phyloP scores from a whole-genome alignment of 257 asterid genomes.

The Scutellaria baicalensis region DNA sequence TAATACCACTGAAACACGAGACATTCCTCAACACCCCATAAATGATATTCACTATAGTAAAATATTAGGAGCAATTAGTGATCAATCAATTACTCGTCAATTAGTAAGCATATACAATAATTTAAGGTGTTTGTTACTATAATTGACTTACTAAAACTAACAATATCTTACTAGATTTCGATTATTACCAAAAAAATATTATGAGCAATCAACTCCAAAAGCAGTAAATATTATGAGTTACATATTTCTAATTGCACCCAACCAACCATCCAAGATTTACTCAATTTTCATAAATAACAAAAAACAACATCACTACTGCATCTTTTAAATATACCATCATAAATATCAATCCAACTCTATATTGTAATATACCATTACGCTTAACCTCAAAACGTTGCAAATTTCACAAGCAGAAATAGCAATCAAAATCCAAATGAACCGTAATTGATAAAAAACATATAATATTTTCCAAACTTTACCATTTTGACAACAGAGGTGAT shows the following conservation, averaged over 20 bases:
- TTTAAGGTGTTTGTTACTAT: not conserved
- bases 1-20: not conserved
- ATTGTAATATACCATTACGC: not conserved
- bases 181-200: not conserved
- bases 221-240: not conserved
- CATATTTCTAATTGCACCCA: slow-evolving; percentile 4
- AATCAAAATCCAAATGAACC: no score
- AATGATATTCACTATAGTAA: not conserved
- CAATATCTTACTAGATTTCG: not conserved
- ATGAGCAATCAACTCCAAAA: not conserved
- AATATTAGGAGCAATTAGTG: not conserved
- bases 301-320: not conserved
- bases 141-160: not conserved
- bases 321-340: not conserved
- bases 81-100: slow-evolving; percentile 1
- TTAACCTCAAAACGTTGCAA: not conserved
- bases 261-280: not conserved
- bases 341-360: no score
- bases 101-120: not conserved
- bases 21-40: not conserved
- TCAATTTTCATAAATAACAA: no score
- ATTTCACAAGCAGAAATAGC: not conserved
- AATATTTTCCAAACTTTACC: no score
- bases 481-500: no score
- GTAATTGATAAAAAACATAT: no score